Evolutionary conservation across 1,139 yeast genomes (phyloP), one percentile per base, ranked within the genome.

Genomic region (Suhomyces guaymorum): DNA sequence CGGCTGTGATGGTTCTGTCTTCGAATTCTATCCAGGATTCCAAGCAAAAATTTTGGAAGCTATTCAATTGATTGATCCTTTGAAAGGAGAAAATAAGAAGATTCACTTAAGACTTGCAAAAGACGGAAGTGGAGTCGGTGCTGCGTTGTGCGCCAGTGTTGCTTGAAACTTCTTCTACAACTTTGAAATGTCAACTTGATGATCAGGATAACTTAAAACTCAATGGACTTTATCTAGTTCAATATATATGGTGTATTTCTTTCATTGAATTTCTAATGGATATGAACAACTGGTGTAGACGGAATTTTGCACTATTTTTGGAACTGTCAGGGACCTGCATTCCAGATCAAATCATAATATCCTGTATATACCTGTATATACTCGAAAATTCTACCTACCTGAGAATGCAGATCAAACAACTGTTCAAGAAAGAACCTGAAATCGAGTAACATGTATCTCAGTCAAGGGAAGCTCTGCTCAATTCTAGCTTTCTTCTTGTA

Each of bases 61-160:
- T 0, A 64, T 89, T 42, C 69, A 80, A 1, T 55, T 75, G 46
- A 79, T 88, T 28, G 79, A 82, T 48, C 76, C 90, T 22, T 86
- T 88, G 40, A 67, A 81, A 28, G 84, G 85, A 26, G 81, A 82
- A 44, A 76, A 75, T 47, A 80, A 85, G 58, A 78, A 84, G 49
- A 69, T 88, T 30, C 80, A 78, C 46, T 66, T 90, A 46, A 82
- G 79, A 44, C 81, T 89, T 48, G 94, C 96, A 26, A 85, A 87
- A 57, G 97, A 90, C 55, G 97, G 97, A 30, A 82, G 94, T 41
- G 96, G 96, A 42, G 96, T 89, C 27, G 97, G 97, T 47, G 97
- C 97, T 33, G 97, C 97, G 1, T 71, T 90, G 42, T 86, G 96
- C 63, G 97, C 97, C 5, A 61, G 70, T 46, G 56, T 61, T 21